phyloP scores from a whole-genome alignment of 2,329 filamentous ascomycete species.

The Penicillium paneum region DNA sequence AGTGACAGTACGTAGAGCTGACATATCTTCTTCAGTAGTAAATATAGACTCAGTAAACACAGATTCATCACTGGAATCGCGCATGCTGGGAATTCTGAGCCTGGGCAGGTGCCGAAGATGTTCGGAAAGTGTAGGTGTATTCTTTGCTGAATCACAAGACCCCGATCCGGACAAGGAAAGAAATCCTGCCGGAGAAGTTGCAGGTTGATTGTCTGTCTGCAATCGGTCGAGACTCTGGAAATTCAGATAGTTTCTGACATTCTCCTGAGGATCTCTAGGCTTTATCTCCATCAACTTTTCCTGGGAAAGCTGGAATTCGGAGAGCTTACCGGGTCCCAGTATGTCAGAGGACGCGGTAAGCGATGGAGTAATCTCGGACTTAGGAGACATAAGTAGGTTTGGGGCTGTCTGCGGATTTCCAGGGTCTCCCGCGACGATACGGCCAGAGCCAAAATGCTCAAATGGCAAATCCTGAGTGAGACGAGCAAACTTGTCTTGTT shows the following conservation, averaged over 20 bases:
- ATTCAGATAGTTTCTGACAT: slow-evolving; percentile 83
- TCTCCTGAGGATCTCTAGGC: slow-evolving; percentile 80
- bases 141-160: slow-evolving; percentile 5
- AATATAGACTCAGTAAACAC: slow-evolving; percentile 8
- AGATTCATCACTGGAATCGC: slow-evolving; percentile 26
- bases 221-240: slow-evolving; percentile 63
- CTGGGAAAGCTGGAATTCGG: slow-evolving; percentile 68
- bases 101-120: slow-evolving; percentile 56
- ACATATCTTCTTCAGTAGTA: slow-evolving; percentile 13
- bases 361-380: slow-evolving; percentile 74
- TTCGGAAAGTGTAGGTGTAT: slow-evolving; percentile 29
- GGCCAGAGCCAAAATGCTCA: slow-evolving; percentile 64
- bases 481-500: slow-evolving; percentile 71
- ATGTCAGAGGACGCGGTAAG: slow-evolving; percentile 89
- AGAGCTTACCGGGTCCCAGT: slow-evolving; percentile 63
- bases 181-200: slow-evolving; percentile 54
- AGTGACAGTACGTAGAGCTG: slow-evolving; percentile 31
- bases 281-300: slow-evolving; percentile 67
- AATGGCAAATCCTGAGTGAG: slow-evolving; percentile 75
- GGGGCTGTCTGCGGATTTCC: slow-evolving; percentile 67
- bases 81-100: slow-evolving; percentile 53
- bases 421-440: slow-evolving; percentile 74
- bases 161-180: slow-evolving; percentile 9
- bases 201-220: slow-evolving; percentile 50
- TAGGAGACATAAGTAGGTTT: slow-evolving; percentile 58